Percentiles rank a stretch among this genome's conserved stretches.
Evolutionary conservation across 2,329 filamentous ascomycete genomes (phyloP).

Genomic region (Alternaria ethzedia): DNA sequence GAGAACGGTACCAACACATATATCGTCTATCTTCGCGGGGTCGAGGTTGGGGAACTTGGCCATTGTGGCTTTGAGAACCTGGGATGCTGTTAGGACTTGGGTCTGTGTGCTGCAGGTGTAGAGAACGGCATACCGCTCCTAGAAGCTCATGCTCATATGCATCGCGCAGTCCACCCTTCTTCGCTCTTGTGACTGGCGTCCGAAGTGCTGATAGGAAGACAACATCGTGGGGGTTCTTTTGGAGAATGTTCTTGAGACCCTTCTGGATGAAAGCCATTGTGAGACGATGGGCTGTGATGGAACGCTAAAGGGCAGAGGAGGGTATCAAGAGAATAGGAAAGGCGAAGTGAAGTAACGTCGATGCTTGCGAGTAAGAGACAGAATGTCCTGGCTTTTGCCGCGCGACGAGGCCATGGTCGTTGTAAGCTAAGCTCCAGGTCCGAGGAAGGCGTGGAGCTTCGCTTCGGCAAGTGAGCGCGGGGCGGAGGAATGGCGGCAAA

Average conservation of each 20-base stretch:
- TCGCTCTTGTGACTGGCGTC: constrained; percentile 82
- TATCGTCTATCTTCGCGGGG: constrained; percentile 74
- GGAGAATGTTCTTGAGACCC: constrained; percentile 76
- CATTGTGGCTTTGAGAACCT: constrained; percentile 70
- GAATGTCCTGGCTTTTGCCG: constrained; percentile 12
- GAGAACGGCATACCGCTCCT: constrained; percentile 56
- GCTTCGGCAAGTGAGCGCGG: constrained; percentile 46
- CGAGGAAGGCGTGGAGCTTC: constrained; percentile 23
- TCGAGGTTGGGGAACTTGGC: constrained; percentile 75
- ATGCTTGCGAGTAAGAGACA: constrained; percentile 6
- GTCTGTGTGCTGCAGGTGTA: constrained; percentile 49
- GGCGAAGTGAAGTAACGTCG: neutral
- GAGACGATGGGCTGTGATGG: constrained; percentile 5
- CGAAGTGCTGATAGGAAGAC: constrained; percentile 91
- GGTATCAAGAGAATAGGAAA: constrained; percentile 7
- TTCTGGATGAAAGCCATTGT: constrained; percentile 58
- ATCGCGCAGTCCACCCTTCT: constrained; percentile 84
- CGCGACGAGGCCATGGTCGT: constrained; percentile 28
- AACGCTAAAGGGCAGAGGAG: constrained; percentile 19
- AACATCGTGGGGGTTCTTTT: constrained; percentile 79
- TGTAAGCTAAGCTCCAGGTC: constrained; percentile 33
- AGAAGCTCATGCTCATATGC: constrained; percentile 92
- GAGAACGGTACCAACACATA: constrained; percentile 86
- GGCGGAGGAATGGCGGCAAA: constrained; percentile 34
- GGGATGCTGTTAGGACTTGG: constrained; percentile 3